Percentiles rank a stretch among this genome's conserved stretches.
These are phyloP conservation scores for Hymenoscyphus fraxineus DNA, from an alignment of 2,329 filamentous ascomycete genomes.

Conservation along the genomic window DNA sequence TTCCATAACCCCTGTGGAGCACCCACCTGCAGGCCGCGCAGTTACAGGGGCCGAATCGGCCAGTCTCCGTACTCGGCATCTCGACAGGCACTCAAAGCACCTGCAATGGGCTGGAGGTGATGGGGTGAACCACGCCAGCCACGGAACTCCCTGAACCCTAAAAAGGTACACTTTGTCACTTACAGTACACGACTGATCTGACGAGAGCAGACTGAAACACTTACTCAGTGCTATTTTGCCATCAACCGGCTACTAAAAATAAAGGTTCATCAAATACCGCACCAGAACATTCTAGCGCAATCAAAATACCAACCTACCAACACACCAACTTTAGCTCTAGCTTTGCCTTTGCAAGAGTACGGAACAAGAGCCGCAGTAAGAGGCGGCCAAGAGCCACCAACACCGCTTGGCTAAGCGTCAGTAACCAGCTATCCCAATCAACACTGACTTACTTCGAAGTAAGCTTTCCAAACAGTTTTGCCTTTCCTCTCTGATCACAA, in stretches of 20 bases:
- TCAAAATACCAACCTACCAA: too few species aligned
- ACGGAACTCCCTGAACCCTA: too few species aligned
- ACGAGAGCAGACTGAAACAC: too few species aligned
- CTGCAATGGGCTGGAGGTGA: too few species aligned
- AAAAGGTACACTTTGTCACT: too few species aligned
- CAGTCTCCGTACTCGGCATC: not conserved
- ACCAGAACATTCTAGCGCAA: not conserved
- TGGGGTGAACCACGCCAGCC: too few species aligned
- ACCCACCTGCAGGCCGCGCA: not conserved
- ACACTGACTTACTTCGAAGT: too few species aligned
- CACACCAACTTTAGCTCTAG: not conserved
- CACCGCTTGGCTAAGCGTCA: not conserved
- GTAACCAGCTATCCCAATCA: not conserved
- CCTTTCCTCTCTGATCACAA: not conserved
- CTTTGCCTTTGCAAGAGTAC: not conserved
- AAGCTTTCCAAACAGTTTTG: not conserved
- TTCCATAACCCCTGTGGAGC: not conserved
- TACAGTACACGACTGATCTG: too few species aligned
- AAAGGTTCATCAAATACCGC: too few species aligned
- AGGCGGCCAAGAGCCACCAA: not conserved
- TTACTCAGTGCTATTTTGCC: not conserved
- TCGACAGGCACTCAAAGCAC: not conserved
- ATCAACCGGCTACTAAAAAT: too few species aligned
- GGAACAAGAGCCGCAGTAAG: not conserved
- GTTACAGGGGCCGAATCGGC: not conserved